A percentile compares a stretch with the other conserved stretches of the same genome.
Conservation (phyloP, 805 yeast species). For the Metschnikowia arizonensis region DNA sequence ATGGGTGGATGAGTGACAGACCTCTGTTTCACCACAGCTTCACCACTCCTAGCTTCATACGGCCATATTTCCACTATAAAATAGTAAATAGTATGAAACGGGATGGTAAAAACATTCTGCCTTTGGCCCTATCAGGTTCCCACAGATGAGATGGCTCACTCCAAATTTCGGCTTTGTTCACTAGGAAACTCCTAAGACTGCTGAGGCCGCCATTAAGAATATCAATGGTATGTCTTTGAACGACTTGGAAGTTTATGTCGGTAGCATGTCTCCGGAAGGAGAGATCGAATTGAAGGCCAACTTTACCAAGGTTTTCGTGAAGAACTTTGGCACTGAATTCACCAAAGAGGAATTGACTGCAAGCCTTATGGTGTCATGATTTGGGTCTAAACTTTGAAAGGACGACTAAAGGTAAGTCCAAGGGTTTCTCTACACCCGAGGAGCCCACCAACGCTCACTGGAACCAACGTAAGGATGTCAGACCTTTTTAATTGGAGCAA, state of each 20-base stretch:
- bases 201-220: conserved; percentile 90
- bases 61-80: too few species aligned
- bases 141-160: conserved; percentile 82
- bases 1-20: too few species aligned
- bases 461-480: conserved; percentile 98
- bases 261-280: conserved; percentile 91
- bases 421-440: conserved; percentile 94
- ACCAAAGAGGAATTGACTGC: conserved; percentile 65
- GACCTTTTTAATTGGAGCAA: conserved; percentile 95
- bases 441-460: conserved; percentile 98
- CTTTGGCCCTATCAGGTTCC: conserved; percentile 96
- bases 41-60: too few species aligned
- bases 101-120: too few species aligned
- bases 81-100: too few species aligned
- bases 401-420: conserved; percentile 85
- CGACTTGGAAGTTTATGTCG: conserved; percentile 93
- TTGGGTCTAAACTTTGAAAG: conserved; percentile 72
- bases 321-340: conserved; percentile 75
- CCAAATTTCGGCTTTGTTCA: conserved; percentile 96
- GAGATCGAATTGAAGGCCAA: conserved; percentile 85
- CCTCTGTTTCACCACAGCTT: too few species aligned
- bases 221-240: conserved; percentile 98
- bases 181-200: conserved; percentile 89
- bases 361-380: conserved; percentile 73
- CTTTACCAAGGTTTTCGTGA: conserved; percentile 94